These are phyloP conservation scores for Acarospora socialis DNA, from an alignment of 2,329 filamentous ascomycete species.

Conservation along the genomic window DNA sequence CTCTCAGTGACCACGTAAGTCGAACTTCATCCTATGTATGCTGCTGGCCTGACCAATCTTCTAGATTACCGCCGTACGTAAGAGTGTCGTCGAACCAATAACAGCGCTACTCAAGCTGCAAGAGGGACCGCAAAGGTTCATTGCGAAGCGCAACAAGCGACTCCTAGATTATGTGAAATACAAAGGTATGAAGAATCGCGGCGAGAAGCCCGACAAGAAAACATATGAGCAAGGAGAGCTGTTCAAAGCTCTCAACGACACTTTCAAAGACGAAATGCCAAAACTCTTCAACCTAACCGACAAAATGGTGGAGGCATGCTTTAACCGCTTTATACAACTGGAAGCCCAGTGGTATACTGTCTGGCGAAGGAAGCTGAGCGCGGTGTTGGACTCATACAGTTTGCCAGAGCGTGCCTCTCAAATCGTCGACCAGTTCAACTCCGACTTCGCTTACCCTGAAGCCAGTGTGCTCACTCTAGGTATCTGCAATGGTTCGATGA, in stretches of 20 bases:
- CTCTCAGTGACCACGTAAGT: constrained; percentile 66
- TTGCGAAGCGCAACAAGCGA: constrained; percentile 91
- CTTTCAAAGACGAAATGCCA: constrained; percentile 82
- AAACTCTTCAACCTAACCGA: constrained; percentile 69
- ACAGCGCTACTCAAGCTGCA: constrained; percentile 65
- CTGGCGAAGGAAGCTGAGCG: constrained; percentile 70
- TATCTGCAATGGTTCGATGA: constrained; percentile 59
- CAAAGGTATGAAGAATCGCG: constrained; percentile 60
- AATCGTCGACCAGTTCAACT: constrained; percentile 62
- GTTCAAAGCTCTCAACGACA: constrained; percentile 82
- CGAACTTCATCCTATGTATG: neutral
- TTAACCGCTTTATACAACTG: constrained; percentile 71
- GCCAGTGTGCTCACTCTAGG: constrained; percentile 55
- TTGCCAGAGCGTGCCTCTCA: constrained; percentile 55
- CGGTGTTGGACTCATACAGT: constrained; percentile 51
- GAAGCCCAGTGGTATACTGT: constrained; percentile 71
- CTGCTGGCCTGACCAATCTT: constrained; percentile 3
- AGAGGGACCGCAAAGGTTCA: constrained; percentile 69
- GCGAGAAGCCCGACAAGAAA: constrained; percentile 79
- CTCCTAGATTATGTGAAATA: constrained; percentile 76
- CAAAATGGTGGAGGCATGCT: constrained; percentile 67
- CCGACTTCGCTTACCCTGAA: constrained; percentile 64
- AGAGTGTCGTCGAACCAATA: constrained; percentile 74
- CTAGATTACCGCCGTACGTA: constrained; percentile 52
- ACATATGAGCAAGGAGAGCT: constrained; percentile 72